Conservation (phyloP, 2,329 filamentous ascomycete species). For the Dactylellina sp. region DNA sequence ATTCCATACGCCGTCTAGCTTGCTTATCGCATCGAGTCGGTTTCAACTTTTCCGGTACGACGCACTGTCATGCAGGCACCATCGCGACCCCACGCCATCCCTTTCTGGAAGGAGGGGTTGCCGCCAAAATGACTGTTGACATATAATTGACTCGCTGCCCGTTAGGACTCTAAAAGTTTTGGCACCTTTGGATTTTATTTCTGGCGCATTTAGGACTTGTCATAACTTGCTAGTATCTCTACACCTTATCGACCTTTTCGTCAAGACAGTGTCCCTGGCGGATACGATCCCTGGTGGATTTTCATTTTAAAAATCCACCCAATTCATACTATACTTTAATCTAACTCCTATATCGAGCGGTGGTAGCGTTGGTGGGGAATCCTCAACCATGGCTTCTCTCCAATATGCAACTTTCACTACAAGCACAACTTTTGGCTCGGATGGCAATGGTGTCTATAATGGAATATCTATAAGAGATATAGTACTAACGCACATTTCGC, state of each 20-base stretch:
- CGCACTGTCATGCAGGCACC: conserved; percentile 26
- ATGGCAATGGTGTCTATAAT: conserved; percentile 20
- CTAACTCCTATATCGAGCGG: not conserved
- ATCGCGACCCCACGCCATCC: conserved; percentile 14
- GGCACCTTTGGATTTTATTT: not conserved
- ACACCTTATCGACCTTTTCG: not conserved
- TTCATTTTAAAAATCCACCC: not conserved
- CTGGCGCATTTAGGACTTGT: conserved; percentile 10
- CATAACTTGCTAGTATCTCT: conserved; percentile 1
- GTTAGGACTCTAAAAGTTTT: conserved; percentile 6
- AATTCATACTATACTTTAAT: conserved; percentile 12
- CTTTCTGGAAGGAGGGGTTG: not conserved
- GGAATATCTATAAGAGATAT: conserved; percentile 31
- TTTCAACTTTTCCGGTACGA: conserved; percentile 32
- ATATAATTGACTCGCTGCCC: not conserved
- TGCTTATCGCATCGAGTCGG: conserved; percentile 26
- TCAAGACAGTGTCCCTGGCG: conserved; percentile 37
- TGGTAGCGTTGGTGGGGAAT: not conserved
- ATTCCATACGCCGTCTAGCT: conserved; percentile 12
- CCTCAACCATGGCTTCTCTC: conserved; percentile 38
- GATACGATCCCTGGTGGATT: conserved; percentile 41
- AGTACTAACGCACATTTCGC: conserved; percentile 19
- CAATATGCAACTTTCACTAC: conserved; percentile 24
- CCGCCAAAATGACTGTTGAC: not conserved
- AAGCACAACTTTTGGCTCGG: conserved; percentile 6